These are phyloP conservation scores for Botryosphaeria agaves DNA, from an alignment of 2,329 filamentous ascomycete species.

Conservation along the genomic window DNA sequence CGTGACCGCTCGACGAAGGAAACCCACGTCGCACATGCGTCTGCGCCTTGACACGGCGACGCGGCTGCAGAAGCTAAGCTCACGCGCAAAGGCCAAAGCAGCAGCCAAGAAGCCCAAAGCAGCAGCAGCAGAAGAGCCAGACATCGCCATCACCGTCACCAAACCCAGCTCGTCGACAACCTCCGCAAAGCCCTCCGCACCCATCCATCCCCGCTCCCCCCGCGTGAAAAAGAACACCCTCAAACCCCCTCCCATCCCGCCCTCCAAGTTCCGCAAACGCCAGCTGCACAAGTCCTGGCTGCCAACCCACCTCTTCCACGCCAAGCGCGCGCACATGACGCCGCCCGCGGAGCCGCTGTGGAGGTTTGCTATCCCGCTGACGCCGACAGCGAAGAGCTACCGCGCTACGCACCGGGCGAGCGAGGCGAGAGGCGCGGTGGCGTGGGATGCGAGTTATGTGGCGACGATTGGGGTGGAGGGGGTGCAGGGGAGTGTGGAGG, in stretches of 20 bases:
- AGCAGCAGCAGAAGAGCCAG: background rate
- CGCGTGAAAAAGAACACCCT: constrained; percentile 56
- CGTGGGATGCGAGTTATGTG: constrained; percentile 92
- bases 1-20: constrained; percentile 47
- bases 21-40: constrained; percentile 33
- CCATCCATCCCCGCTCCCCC: constrained; percentile 25
- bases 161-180: constrained; percentile 27
- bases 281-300: constrained; percentile 86
- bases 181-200: constrained; percentile 12
- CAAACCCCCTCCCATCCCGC: constrained; percentile 43
- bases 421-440: constrained; percentile 57
- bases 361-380: constrained; percentile 74
- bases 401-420: constrained; percentile 69
- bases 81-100: constrained; percentile 18
- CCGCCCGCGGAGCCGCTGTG: constrained; percentile 63
- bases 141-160: constrained; percentile 8
- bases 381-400: constrained; percentile 80
- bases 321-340: constrained; percentile 83
- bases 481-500: constrained; percentile 41
- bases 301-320: constrained; percentile 85
- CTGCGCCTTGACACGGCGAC: constrained; percentile 63
- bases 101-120: constrained; percentile 9
- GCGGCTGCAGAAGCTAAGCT: constrained; percentile 44
- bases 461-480: constrained; percentile 71
- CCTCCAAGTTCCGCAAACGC: constrained; percentile 63